Base-by-base conservation (phyloP, 768 basidiomycete genomes). In the Podaxis sp. region DNA sequence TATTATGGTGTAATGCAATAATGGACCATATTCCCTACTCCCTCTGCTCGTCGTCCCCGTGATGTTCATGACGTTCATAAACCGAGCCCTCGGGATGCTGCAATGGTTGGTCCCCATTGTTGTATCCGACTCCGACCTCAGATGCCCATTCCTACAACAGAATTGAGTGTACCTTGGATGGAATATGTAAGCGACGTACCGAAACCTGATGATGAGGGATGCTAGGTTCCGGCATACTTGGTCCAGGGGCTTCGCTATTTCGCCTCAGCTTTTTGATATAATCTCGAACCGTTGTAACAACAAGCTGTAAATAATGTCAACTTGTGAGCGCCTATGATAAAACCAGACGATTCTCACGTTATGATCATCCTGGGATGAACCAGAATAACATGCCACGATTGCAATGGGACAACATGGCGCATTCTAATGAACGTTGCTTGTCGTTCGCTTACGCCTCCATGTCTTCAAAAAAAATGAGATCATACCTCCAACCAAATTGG, bases 381-480 rank as follows among this genome's bases (percentile, higher is more conserved):
- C 91, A 14, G 91, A 92, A 71, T 90, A 92, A 64, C 87, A 89
- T 3, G 87, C 90, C 27, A 82, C 85, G 16, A 92, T 74, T 5
- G 86, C 91, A 59, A 93, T 90, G 1, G 91, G 91, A 70, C 90
- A 90, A 66, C 89, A 90, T n/a, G 82, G 85, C 13, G 88, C 89
- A 62, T 89, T 91, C 91, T 93, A 65, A 27, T 25, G 28, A 25
- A 55, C 10, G 42, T 27, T n/a, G 23, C 36, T 11, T 42, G 21
- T 53, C 32, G 18, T 25, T 56, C 48, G 14, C n/a, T 44, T 18
- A 44, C 46, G 47, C 16, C 11, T 16, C 55, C 50, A 38, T 27
- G 21, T 36, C 50, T 7, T 18, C 48, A 18, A 40, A 60, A 32
- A 21, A 36, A 38, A 58, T 61, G 35, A 36, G 28, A 27, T 10